phyloP scores from a whole-genome alignment of 176 grass and related monocot genomes.

The bread wheat (Triticum aestivum) region IWGSC_CS_RefSeq_v2.1 NC_057798.1:771506231-771506730 shows the following conservation, averaged over 20 bases:
- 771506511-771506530: conserved; percentile 80
- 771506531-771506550: conserved; percentile 73
- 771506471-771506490: conserved; percentile 92
- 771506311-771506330: conserved; percentile 72
- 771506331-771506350: conserved; percentile 80
- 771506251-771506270: not conserved
- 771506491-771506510: conserved; percentile 85
- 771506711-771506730: conserved; percentile 97
- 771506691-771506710: conserved; percentile 93
- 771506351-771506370: conserved; percentile 19
- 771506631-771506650: not conserved
- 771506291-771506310: conserved; percentile 34
- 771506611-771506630: not conserved
- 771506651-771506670: not conserved
- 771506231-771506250: not conserved
- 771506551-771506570: conserved; percentile 59
- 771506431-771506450: conserved; percentile 48
- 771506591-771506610: not conserved
- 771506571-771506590: not conserved
- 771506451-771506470: conserved; percentile 83
- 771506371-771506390: not conserved
- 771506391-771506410: not conserved
- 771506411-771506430: not conserved
- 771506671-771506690: not conserved
- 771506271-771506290: conserved; percentile 27